A percentile compares a stretch with the other conserved stretches of the same genome.
These are phyloP conservation scores for Coniophora puteana DNA, from an alignment of 1,284 basidiomycete species.

Conservation along the genomic window DNA sequence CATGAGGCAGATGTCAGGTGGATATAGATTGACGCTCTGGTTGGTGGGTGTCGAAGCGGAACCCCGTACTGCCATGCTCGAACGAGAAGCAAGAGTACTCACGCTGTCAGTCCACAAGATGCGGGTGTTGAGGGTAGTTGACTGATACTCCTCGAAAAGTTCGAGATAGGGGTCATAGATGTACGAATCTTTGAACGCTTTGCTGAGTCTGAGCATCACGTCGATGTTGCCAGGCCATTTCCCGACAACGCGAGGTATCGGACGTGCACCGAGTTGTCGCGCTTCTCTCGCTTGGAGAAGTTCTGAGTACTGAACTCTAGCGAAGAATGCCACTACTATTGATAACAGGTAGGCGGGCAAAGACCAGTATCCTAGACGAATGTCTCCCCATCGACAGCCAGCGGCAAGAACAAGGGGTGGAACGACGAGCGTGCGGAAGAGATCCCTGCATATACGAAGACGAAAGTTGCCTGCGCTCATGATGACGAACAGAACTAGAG, in stretches of 20 bases:
- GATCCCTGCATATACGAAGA: constrained; percentile 22
- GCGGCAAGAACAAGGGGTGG: constrained; percentile 17
- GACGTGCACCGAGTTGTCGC: constrained; percentile 41
- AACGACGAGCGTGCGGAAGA: constrained; percentile 11
- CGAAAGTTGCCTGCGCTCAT: constrained; percentile 21
- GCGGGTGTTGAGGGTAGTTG: constrained; percentile 62
- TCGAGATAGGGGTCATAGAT: constrained; percentile 58
- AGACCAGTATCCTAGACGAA: constrained; percentile 22
- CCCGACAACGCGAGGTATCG: constrained; percentile 55
- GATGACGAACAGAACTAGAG: no score
- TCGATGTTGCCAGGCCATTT: constrained; percentile 75
- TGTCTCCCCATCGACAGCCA: constrained; percentile 6
- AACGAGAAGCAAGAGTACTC: constrained; percentile 18
- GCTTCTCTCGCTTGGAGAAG: constrained; percentile 40
- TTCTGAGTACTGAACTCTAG: constrained; percentile 31
- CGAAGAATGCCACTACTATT: constrained; percentile 36
- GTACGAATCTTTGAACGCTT: constrained; percentile 53
- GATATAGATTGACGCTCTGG: no score
- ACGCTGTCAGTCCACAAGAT: constrained; percentile 67
- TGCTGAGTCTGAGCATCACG: constrained; percentile 52
- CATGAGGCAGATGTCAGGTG: not conserved
- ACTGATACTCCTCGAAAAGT: constrained; percentile 64
- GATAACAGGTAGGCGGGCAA: constrained; percentile 37
- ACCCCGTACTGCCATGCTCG: no score
- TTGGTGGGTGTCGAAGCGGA: not conserved